Conservation (phyloP, 768 basidiomycete species). For the Amanita inopinata region DNA sequence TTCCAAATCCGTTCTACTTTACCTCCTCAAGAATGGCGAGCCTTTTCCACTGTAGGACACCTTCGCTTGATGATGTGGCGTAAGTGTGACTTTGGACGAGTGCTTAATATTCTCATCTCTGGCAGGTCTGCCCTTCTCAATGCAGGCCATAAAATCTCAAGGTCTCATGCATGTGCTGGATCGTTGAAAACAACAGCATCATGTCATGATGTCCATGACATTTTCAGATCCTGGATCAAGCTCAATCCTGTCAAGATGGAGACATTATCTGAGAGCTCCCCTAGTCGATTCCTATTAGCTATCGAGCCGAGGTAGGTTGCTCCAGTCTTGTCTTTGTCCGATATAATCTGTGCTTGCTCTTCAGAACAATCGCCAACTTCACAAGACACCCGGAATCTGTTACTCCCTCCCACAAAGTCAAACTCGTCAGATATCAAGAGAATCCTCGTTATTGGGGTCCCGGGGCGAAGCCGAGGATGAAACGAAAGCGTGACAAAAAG, state of each 20-base stretch:
- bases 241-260: slow-evolving; percentile 74
- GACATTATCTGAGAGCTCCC: slow-evolving; percentile 69
- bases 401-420: slow-evolving; percentile 52
- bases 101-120: not conserved
- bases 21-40: slow-evolving; percentile 74
- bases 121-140: slow-evolving; percentile 82
- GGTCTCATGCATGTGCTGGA: slow-evolving; percentile 84
- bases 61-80: slow-evolving; percentile 67
- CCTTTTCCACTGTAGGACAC: slow-evolving; percentile 73
- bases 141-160: slow-evolving; percentile 74
- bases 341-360: slow-evolving; percentile 8
- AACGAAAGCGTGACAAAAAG: slow-evolving; percentile 32
- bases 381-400: slow-evolving; percentile 58
- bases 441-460: slow-evolving; percentile 98
- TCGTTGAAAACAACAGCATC: slow-evolving; percentile 87
- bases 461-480: slow-evolving; percentile 45
- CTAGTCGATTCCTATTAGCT: slow-evolving; percentile 55
- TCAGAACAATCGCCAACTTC: slow-evolving; percentile 64
- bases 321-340: not conserved
- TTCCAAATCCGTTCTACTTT: slow-evolving; percentile 76
- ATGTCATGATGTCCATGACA: slow-evolving; percentile 61
- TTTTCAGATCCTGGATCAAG: slow-evolving; percentile 82
- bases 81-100: slow-evolving; percentile 21
- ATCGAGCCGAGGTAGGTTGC: slow-evolving; percentile 55
- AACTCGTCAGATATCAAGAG: slow-evolving; percentile 81